These are phyloP conservation scores for Pichiaceae sp. DNA, from an alignment of 1,139 yeast species.

Conservation along the genomic window DNA sequence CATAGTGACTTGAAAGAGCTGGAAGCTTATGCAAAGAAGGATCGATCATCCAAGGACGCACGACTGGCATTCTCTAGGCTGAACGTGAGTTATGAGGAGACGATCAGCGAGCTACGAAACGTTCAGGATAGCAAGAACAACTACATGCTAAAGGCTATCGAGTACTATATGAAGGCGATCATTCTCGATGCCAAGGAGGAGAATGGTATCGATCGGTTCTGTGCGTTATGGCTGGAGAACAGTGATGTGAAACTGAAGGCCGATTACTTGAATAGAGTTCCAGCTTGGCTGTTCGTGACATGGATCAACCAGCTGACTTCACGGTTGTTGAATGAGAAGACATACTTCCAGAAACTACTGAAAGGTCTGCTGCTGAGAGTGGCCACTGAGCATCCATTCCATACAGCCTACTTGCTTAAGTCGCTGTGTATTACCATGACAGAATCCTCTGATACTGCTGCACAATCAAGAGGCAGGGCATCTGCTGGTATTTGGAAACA, in stretches of 20 bases:
- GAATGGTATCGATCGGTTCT: constrained; percentile 62
- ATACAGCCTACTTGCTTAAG: constrained; percentile 60
- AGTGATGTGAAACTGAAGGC: constrained; percentile 19
- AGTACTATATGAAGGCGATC: constrained; percentile 51
- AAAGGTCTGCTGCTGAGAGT: constrained; percentile 41
- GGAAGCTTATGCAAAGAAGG: constrained; percentile 34
- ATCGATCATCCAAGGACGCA: constrained; percentile 35
- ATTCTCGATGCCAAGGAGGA: constrained; percentile 30
- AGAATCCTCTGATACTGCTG: constrained; percentile 26
- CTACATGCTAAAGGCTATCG: constrained; percentile 50
- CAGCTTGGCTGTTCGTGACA: constrained; percentile 56
- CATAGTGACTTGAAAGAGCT: constrained; percentile 41
- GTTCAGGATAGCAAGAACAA: constrained; percentile 30
- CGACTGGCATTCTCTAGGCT: constrained; percentile 42
- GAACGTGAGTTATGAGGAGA: constrained; percentile 39
- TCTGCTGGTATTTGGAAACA: constrained; percentile 39
- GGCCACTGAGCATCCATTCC: constrained; percentile 65
- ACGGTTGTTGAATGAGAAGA: constrained; percentile 42
- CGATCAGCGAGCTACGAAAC: constrained; percentile 35
- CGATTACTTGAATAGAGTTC: constrained; percentile 26
- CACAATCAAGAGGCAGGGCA: constrained; percentile 41
- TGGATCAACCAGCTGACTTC: constrained; percentile 86
- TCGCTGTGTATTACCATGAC: constrained; percentile 40
- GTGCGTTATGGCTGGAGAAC: constrained; percentile 77
- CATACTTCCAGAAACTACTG: constrained; percentile 49